These are phyloP conservation scores for Mycena haematopus DNA, from an alignment of 768 basidiomycete genomes.

Conservation along the genomic window DNA sequence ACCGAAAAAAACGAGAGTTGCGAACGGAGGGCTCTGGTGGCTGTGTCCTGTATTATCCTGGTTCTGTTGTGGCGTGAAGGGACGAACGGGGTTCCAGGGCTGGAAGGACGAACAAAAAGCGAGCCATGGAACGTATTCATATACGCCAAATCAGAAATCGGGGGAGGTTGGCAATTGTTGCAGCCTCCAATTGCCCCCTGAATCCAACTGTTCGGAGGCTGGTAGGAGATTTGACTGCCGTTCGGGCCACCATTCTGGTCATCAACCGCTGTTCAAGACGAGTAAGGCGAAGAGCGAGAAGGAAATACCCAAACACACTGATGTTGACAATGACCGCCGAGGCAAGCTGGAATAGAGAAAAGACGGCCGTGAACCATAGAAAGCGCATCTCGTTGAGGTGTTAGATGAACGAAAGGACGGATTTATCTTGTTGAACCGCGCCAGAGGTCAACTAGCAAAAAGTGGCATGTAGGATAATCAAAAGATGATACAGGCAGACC, in stretches of 20 bases:
- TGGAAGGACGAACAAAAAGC: conserved; percentile 6
- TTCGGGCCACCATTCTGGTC: conserved; percentile 12
- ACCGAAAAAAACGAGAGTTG: conserved; percentile 20
- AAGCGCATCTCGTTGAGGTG: conserved; percentile 23
- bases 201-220: conserved; percentile 11
- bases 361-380: conserved; percentile 16
- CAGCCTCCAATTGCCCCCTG: conserved; percentile 10
- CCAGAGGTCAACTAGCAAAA: conserved; percentile 19
- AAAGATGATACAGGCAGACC: background rate
- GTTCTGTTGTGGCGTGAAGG: background rate
- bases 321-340: background rate
- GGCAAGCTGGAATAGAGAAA: conserved; percentile 16
- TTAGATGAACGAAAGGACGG: conserved; percentile 16
- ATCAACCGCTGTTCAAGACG: conserved; percentile 8
- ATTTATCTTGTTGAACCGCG: conserved; percentile 13
- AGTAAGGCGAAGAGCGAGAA: background rate
- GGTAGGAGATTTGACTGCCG: conserved; percentile 15
- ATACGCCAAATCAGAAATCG: background rate
- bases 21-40: background rate
- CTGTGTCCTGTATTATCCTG: background rate
- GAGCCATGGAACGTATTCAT: conserved; percentile 13
- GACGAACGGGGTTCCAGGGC: background rate
- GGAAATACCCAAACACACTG: conserved; percentile 9
- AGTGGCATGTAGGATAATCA: conserved; percentile 19
- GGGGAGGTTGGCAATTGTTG: background rate